These are phyloP conservation scores for Stachybotrys chlorohalonatus DNA, from an alignment of 2,329 filamentous ascomycete species.

Conservation along the genomic window DNA sequence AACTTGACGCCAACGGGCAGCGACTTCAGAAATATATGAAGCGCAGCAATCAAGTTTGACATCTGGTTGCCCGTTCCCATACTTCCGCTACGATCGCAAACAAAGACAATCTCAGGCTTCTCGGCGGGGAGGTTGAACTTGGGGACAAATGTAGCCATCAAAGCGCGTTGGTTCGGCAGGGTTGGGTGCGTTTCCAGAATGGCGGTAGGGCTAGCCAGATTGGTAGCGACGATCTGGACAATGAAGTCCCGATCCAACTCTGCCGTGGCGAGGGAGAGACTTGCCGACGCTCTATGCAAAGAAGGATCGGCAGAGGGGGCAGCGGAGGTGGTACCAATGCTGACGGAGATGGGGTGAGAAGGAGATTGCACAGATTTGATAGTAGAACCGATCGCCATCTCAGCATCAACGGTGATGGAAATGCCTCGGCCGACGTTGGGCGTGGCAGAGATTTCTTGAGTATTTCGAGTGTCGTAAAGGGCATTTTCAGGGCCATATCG, in stretches of 20 bases:
- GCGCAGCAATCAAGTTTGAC: slow-evolving; percentile 40
- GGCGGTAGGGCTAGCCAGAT: slow-evolving; percentile 51
- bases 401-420: slow-evolving; percentile 22
- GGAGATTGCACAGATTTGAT: slow-evolving; percentile 50
- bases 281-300: slow-evolving; percentile 53
- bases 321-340: slow-evolving; percentile 45
- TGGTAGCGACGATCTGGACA: slow-evolving; percentile 52
- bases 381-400: slow-evolving; percentile 31
- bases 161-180: slow-evolving; percentile 50
- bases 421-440: slow-evolving; percentile 8
- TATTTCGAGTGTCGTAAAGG: background rate
- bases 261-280: slow-evolving; percentile 40
- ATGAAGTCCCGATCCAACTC: slow-evolving; percentile 58
- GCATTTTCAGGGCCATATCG: slow-evolving; percentile 39
- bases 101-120: slow-evolving; percentile 57
- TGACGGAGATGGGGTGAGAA: slow-evolving; percentile 57
- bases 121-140: slow-evolving; percentile 53
- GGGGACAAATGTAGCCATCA: slow-evolving; percentile 65
- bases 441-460: background rate
- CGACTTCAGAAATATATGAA: slow-evolving; percentile 57
- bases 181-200: slow-evolving; percentile 57
- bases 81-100: slow-evolving; percentile 64
- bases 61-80: slow-evolving; percentile 53
- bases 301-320: slow-evolving; percentile 35
- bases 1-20: slow-evolving; percentile 55